A percentile compares a stretch with the other conserved stretches of the same genome.
Evolutionary conservation across 441 rosid genomes (phyloP).

Genomic region (Erodium texanum): DNA sequence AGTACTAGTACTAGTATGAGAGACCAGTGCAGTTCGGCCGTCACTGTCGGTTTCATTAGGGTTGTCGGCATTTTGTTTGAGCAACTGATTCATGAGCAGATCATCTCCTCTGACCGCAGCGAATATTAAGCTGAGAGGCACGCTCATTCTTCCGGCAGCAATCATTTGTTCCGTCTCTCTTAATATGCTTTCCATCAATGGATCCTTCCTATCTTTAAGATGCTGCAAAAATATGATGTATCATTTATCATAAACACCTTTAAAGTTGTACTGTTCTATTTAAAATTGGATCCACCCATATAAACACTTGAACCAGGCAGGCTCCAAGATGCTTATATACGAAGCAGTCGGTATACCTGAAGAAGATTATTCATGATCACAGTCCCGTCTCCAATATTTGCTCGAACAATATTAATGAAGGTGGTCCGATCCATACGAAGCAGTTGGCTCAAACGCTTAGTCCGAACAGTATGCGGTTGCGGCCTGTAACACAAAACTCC

Average conservation of each 20-base stretch:
- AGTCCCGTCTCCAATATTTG: slow-evolving; percentile 86
- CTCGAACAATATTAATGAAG: slow-evolving; percentile 57
- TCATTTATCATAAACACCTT: too few species aligned
- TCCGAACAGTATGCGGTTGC: slow-evolving; percentile 70
- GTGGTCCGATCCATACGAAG: slow-evolving; percentile 78
- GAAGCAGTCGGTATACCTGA: slow-evolving; percentile 6
- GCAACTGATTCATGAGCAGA: slow-evolving; percentile 56
- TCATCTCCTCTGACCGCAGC: slow-evolving; percentile 79
- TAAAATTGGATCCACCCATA: too few species aligned
- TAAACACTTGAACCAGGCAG: too few species aligned
- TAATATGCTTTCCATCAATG: slow-evolving; percentile 46
- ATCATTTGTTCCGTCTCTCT: slow-evolving; percentile 58
- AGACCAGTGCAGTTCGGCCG: slow-evolving; percentile 61
- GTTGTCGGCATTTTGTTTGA: slow-evolving; percentile 50
- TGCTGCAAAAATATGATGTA: too few species aligned
- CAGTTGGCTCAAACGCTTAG: slow-evolving; percentile 71
- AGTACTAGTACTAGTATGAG: too few species aligned
- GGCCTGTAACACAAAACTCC: slow-evolving; percentile 80
- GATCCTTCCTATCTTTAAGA: slow-evolving; percentile 48
- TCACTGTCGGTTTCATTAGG: slow-evolving; percentile 53
- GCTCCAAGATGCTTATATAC: too few species aligned
- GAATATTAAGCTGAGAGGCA: slow-evolving; percentile 64
- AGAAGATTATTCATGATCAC: slow-evolving; percentile 85
- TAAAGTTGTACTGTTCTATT: too few species aligned
- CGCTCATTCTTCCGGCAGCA: slow-evolving; percentile 61